Conservation (phyloP, 2,329 filamentous ascomycete genomes). For the Pseudogymnoascus sp. region DNA sequence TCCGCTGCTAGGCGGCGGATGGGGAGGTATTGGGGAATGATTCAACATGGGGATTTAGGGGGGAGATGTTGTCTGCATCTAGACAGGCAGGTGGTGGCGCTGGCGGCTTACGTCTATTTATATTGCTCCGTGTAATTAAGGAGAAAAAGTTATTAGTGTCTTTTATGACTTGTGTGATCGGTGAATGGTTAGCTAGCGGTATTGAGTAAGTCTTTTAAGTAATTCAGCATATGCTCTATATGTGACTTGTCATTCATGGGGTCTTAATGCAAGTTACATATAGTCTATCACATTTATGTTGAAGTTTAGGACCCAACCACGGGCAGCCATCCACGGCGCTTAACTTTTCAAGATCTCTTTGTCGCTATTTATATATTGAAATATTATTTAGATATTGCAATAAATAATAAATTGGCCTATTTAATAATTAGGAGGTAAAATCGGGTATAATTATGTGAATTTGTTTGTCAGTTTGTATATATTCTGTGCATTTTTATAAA, state of each 20-base stretch:
- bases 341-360: background rate
- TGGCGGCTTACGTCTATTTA: slow-evolving; percentile 1
- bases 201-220: background rate
- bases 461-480: background rate
- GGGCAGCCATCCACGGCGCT: background rate
- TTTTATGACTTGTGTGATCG: background rate
- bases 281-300: background rate
- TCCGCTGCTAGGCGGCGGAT: background rate
- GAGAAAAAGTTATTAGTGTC: slow-evolving; percentile 1
- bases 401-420: background rate
- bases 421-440: background rate
- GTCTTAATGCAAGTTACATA: background rate
- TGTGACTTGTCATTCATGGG: background rate
- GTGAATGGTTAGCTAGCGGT: background rate
- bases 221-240: background rate
- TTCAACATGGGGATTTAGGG: background rate
- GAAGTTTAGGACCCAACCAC: background rate
- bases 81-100: background rate
- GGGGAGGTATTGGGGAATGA: background rate
- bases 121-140: slow-evolving; percentile 5
- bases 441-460: background rate
- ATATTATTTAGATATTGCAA: background rate
- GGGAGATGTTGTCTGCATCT: background rate
- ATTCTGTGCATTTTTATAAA: background rate
- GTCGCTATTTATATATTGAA: background rate